Evolutionary conservation across 306 rosid genomes (phyloP), one percentile per base, ranked within the genome.

Genomic region (Herpetospermum pedunculosum): DNA sequence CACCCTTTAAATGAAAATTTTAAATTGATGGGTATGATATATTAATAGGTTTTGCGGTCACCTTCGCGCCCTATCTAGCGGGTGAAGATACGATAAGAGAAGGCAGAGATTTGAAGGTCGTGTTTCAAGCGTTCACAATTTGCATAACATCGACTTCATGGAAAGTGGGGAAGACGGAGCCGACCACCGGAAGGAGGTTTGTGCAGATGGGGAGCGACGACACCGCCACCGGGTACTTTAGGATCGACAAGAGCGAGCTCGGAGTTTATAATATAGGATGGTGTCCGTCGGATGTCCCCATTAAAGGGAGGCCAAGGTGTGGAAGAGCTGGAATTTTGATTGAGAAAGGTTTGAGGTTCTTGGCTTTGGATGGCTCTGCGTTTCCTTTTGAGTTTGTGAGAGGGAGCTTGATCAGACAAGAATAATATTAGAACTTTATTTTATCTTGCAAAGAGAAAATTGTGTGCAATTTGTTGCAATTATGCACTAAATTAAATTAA

Each of bases 251-350:
- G 25, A 30, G 10, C 19, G 8, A 8, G 1, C 23, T 8, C 1
- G 74, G 74, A 7, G 8, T 44, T 29, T 70, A 70, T 32, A 43
- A 70, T 18, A 28, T 70, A 18, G 74, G 53, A 10, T 70, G 74
- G 74, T 70, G 74, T 70, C 74, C 74, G 6, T 70, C 74, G 23
- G 38, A 70, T 21, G 74, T 70, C 37, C 50, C 53, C 14, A 25
- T 46, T 21, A 70, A 12, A 38, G 49, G 74, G n/a, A 70, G 37
- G 74, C 74, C 74, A 70, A 70, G 74, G 58, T 70, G 74, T 70
- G 74, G 74, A 19, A 28, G 37, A 2, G 74, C 57, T 21, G 38
- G 55, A 6, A 46, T 70, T 23, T 46, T 70, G 74, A 32, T 70
- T 70, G 74, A 70, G 19, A 44, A 70, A 25, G 74, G 74, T 5